Evolutionary conservation across 805 yeast genomes (phyloP).

Genomic region (Allodekkera sacchari): DNA sequence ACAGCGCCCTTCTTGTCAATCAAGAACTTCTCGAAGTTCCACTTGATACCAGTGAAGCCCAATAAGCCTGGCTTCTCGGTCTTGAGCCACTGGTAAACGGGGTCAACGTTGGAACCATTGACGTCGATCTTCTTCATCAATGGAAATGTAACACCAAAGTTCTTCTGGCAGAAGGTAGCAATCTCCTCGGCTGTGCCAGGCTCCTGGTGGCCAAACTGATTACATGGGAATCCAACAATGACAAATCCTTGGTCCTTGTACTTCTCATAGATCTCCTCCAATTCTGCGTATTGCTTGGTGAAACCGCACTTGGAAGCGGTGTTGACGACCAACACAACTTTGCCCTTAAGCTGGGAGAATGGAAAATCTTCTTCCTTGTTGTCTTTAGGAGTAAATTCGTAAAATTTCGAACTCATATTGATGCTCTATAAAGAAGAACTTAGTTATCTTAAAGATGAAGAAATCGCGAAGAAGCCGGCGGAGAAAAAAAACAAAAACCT

Average conservation of each 20-base stretch:
- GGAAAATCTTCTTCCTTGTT: conserved; percentile 50
- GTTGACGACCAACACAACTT: conserved; percentile 76
- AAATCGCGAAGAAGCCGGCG: no score
- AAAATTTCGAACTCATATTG: conserved; percentile 50
- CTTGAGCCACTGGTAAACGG: conserved; percentile 75
- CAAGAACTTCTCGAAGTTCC: conserved; percentile 58
- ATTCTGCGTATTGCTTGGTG: conserved; percentile 68
- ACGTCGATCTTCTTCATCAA: conserved; percentile 81
- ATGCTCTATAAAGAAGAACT: no score
- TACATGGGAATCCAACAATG: conserved; percentile 83
- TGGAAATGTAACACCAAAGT: conserved; percentile 91
- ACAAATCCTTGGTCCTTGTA: conserved; percentile 56
- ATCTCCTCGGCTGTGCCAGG: conserved; percentile 65
- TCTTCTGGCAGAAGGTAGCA: conserved; percentile 60
- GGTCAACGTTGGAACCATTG: conserved; percentile 75
- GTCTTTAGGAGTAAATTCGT: conserved; percentile 60
- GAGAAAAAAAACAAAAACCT: no score
- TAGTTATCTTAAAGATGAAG: no score
- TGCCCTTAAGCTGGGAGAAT: conserved; percentile 58
- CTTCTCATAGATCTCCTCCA: conserved; percentile 60
- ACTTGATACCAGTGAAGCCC: conserved; percentile 60
- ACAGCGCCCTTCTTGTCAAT: conserved; percentile 49
- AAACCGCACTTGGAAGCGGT: conserved; percentile 82
- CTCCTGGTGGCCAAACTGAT: conserved; percentile 80
- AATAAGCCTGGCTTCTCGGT: conserved; percentile 44